phyloP scores from a whole-genome alignment of 768 basidiomycete species.

The Leccinellum luteum region DNA sequence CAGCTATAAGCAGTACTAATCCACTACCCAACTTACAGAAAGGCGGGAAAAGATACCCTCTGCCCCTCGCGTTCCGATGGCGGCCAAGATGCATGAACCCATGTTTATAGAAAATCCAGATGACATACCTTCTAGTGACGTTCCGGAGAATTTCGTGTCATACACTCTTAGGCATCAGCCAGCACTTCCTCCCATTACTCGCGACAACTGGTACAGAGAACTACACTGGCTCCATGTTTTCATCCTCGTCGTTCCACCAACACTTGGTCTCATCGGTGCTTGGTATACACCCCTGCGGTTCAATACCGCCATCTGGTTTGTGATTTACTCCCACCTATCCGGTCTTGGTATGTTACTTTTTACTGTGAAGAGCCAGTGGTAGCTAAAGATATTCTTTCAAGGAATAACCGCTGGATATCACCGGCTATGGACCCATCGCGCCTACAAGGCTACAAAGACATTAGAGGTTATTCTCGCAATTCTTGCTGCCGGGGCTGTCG shows the following conservation, averaged over 20 bases:
- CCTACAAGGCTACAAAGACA: conserved; percentile 84
- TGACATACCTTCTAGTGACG: background rate
- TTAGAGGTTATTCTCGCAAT: conserved; percentile 82
- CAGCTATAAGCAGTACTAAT: too few relatives aligned
- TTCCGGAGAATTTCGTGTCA: conserved; percentile 10
- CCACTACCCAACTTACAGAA: too few relatives aligned
- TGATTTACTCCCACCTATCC: conserved; percentile 57
- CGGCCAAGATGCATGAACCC: background rate
- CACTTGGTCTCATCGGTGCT: conserved; percentile 1
- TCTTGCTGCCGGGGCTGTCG: conserved; percentile 83
- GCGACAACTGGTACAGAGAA: conserved; percentile 14
- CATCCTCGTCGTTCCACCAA: conserved; percentile 4
- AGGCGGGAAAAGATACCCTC: too few relatives aligned
- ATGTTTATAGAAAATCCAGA: conserved; percentile 5
- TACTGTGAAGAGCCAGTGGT: background rate
- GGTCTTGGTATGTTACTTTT: conserved; percentile 60
- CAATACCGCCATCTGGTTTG: conserved; percentile 2
- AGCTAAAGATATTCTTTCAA: conserved; percentile 17
- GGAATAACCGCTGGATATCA: conserved; percentile 91
- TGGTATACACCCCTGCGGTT: conserved; percentile 1
- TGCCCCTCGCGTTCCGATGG: background rate
- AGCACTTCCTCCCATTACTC: conserved; percentile 1
- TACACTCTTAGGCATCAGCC: conserved; percentile 8
- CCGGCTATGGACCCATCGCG: conserved; percentile 89
- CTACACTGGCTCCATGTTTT: conserved; percentile 9